Evolutionary conservation across 495 filamentous ascomycete genomes (phyloP), one percentile per base, ranked within the genome.

Genomic region (Penicillium verhagenii): DNA sequence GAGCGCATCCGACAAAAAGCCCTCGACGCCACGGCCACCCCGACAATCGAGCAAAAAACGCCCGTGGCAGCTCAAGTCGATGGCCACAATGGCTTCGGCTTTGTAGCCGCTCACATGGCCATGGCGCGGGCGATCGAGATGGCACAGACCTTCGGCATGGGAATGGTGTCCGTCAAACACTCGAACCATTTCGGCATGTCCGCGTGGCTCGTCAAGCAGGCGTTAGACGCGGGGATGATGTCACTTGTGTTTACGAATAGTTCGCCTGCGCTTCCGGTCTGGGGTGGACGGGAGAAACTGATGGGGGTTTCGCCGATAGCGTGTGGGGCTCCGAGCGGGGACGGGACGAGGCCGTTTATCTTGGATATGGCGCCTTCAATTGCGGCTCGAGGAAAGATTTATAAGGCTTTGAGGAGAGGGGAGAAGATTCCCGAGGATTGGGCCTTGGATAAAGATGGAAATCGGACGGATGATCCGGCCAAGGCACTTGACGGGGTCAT

Each of bases 121-220:
- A 91, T 92, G 83, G 56, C 54, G 11, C 67, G 70, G 1, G 88
- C 87, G 11, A 83, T 88, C 57, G 68, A 73, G 11, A 86, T 87
- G 79, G 87, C 89, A 0, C 64, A 72, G 31, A 75, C 72, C 14
- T 85, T 79, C 56, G 89, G 89, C 18, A 85, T 92, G 53, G 89
- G 87, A 10, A 79, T 92, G 77, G 87, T 84, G 6, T 79, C 77
- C 43, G 77, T 91, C 60, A 87, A 85, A 66, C 85, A 85, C 69
- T 85, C 80, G 52, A 92, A 92, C 65, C 89, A 92, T 67, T 90
- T 89, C 59, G 89, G 89, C 50, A 91, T 91, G 87, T 81, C 79
- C 0, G 88, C 88, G 0, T 91, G 88, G 87, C 52, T 91, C 7
- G 88, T 90, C 31, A 82, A 86, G 66, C 85, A 89, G 67, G 89